These are phyloP conservation scores for Dichomitus squalens DNA, from an alignment of 1,284 basidiomycete genomes.

Conservation along the genomic window DNA sequence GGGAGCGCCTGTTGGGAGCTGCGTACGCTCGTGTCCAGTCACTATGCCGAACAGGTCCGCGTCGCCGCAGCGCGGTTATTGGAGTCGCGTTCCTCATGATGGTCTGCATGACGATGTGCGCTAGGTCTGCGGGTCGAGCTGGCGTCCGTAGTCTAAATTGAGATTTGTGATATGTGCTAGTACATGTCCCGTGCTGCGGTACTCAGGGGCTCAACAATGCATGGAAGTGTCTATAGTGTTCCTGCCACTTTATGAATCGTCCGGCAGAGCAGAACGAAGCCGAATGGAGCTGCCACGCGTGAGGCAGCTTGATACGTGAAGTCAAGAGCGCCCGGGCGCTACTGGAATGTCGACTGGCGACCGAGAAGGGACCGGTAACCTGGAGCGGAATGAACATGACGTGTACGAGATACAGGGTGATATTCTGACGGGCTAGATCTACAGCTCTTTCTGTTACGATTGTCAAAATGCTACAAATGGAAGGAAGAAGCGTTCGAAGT, in stretches of 20 bases:
- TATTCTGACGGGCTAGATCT: constrained; percentile 25
- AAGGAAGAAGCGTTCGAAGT: not conserved
- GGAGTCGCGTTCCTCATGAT: constrained; percentile 13
- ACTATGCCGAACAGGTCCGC: constrained; percentile 67
- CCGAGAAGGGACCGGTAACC: not conserved
- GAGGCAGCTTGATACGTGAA: too few species aligned
- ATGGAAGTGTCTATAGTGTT: not conserved
- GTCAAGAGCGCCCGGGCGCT: not conserved
- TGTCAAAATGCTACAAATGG: constrained; percentile 3
- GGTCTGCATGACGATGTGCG: not conserved
- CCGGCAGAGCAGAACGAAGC: not conserved
- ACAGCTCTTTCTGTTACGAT: constrained; percentile 9
- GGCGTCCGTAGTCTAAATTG: not conserved
- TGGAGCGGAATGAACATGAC: not conserved
- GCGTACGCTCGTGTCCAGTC: constrained; percentile 53
- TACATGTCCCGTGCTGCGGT: not conserved
- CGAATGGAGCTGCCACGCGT: not conserved
- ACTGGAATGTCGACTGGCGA: constrained; percentile 4
- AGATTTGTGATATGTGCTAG: not conserved
- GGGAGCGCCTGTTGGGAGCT: constrained; percentile 76
- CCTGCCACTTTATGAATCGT: not conserved
- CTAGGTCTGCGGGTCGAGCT: not conserved
- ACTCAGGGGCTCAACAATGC: not conserved
- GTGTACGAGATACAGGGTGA: constrained; percentile 26
- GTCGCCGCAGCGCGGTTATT: constrained; percentile 33